phyloP scores from a whole-genome alignment of 164 flowering plant genomes.

The Magnolia kwangsiensis region DNA sequence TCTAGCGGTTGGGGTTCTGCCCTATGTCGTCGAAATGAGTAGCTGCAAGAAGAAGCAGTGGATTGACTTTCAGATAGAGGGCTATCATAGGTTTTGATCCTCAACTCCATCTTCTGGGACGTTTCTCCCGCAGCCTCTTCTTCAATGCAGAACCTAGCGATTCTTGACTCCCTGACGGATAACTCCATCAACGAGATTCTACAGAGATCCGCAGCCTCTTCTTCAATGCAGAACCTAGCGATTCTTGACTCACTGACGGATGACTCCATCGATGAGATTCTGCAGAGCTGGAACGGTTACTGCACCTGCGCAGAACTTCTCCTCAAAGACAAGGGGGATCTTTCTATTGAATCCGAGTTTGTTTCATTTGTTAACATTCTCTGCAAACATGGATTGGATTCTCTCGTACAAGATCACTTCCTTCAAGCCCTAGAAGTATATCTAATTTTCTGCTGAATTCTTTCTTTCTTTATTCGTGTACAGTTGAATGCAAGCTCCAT shows the following conservation, averaged over 20 bases:
- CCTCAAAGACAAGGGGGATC: slow-evolving; percentile 40
- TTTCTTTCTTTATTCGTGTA: not conserved
- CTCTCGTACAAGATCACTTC: slow-evolving; percentile 69
- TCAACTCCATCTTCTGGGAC: not conserved
- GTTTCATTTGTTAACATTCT: slow-evolving; percentile 46
- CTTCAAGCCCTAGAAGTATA: slow-evolving; percentile 62
- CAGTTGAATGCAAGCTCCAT: not conserved
- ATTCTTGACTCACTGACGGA: slow-evolving; percentile 45
- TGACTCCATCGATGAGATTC: slow-evolving; percentile 48
- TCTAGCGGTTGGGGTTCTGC: too few relatives aligned
- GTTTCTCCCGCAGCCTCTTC: not conserved
- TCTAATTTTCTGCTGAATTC: not conserved
- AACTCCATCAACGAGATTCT: slow-evolving; percentile 17
- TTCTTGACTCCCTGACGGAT: slow-evolving; percentile 45
- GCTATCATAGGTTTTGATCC: too few relatives aligned
- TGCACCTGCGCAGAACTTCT: slow-evolving; percentile 39
- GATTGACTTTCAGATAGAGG: too few relatives aligned
- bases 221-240: slow-evolving; percentile 28
- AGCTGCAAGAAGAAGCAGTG: too few relatives aligned
- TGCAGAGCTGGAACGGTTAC: slow-evolving; percentile 62
- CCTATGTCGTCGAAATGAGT: too few relatives aligned
- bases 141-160: slow-evolving; percentile 28
- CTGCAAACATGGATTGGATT: slow-evolving; percentile 53
- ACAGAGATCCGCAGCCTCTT: not conserved
- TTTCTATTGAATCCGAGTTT: slow-evolving; percentile 40